phyloP scores from a whole-genome alignment of 2,329 filamentous ascomycete genomes.

The Aspergillus sp. region DNA sequence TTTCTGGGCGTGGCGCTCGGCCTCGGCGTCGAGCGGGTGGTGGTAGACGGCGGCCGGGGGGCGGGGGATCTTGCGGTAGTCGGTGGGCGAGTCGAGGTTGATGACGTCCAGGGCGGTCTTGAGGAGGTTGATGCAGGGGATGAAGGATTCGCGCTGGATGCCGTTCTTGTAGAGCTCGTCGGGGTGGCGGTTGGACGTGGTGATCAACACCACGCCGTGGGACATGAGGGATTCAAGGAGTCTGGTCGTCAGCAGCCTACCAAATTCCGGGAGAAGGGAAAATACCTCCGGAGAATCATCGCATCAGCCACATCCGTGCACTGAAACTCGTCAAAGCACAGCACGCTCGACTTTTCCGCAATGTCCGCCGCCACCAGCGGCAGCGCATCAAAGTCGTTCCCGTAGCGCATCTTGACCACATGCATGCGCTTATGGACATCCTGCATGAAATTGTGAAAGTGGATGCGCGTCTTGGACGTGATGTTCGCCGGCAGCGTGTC shows the following conservation, averaged over 20 bases:
- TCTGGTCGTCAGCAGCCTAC: conserved; percentile 34
- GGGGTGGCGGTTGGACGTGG: conserved; percentile 94
- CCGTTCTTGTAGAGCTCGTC: conserved; percentile 97
- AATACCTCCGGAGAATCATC: conserved; percentile 83
- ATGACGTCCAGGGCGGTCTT: conserved; percentile 82
- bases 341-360: conserved; percentile 75
- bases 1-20: conserved; percentile 78
- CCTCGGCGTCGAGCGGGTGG: conserved; percentile 76
- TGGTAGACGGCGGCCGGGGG: conserved; percentile 94
- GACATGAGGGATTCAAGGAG: conserved; percentile 90
- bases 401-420: conserved; percentile 82
- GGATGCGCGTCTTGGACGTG: conserved; percentile 81
- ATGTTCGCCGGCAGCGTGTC: conserved; percentile 83
- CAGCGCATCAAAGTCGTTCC: conserved; percentile 84
- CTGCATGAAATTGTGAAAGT: conserved; percentile 99
- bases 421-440: conserved; percentile 90
- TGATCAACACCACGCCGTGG: conserved; percentile 93
- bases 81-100: conserved; percentile 90
- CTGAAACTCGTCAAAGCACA: conserved; percentile 99
- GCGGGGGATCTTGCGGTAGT: conserved; percentile 95
- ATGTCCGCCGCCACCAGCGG: conserved; percentile 95
- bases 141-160: conserved; percentile 90
- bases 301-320: conserved; percentile 98
- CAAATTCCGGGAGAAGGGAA: conserved; percentile 10
- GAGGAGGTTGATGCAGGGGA: conserved; percentile 91